A percentile compares a stretch with the other conserved stretches of the same genome.
These are phyloP conservation scores for Metarhizium sp. DNA, from an alignment of 2,329 filamentous ascomycete genomes.

Conservation along the genomic window DNA sequence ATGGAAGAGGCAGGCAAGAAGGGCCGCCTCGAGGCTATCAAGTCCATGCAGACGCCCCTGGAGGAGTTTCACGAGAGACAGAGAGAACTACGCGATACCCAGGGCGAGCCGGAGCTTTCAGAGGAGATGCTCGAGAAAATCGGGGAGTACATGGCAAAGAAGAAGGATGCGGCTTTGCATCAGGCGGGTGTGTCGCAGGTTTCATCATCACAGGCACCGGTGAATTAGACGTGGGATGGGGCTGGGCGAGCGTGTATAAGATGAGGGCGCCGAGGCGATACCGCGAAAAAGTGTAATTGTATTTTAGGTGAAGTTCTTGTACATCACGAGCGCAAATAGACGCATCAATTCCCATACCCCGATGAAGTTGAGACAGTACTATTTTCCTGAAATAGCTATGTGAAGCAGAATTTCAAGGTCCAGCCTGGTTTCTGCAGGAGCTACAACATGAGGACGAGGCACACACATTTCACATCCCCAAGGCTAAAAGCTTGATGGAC, in stretches of 20 bases:
- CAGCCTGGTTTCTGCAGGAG: no score
- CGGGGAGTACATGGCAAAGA: conserved; percentile 50
- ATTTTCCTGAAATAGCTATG: no score
- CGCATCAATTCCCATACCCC: not conserved
- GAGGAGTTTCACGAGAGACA: conserved; percentile 50
- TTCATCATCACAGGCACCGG: conserved; percentile 3
- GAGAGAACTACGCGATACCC: conserved; percentile 39
- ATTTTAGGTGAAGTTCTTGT: conserved; percentile 20
- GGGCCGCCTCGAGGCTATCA: conserved; percentile 18
- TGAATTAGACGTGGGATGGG: not conserved
- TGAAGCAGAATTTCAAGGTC: no score
- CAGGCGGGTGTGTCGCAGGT: conserved; percentile 27
- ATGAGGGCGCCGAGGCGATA: not conserved
- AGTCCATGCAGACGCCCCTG: conserved; percentile 43
- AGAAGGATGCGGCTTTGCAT: conserved; percentile 33
- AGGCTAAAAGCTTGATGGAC: no score
- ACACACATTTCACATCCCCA: no score
- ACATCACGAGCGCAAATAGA: conserved; percentile 14
- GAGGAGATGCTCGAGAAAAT: conserved; percentile 53
- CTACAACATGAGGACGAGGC: no score
- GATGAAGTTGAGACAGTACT: no score
- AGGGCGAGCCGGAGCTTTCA: conserved; percentile 46
- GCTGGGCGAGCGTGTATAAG: not conserved
- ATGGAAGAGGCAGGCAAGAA: conserved; percentile 42
- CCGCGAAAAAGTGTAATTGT: conserved; percentile 19